Conservation (phyloP, 78 protist species). For the Monosiga brevicollis region DNA sequence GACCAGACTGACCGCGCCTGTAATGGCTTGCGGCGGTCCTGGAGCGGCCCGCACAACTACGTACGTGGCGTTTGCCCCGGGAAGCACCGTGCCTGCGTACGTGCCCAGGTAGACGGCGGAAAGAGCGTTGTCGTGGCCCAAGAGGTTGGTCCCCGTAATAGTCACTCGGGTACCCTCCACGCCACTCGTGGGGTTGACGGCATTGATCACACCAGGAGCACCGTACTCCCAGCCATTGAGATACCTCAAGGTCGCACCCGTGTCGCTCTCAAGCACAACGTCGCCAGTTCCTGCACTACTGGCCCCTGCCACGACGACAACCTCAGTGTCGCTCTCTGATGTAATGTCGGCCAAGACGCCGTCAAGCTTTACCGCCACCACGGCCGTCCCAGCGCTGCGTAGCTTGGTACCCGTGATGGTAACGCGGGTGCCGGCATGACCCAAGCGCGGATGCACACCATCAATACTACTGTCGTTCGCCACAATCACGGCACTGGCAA, state of each 20-base stretch:
- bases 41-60: too few relatives aligned
- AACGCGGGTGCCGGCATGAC: neutral
- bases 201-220: neutral
- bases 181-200: neutral
- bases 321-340: neutral
- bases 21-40: too few relatives aligned
- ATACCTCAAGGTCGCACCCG: neutral
- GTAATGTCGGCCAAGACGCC: neutral
- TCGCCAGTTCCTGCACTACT: neutral
- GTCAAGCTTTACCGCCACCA: neutral
- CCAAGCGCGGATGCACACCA: neutral
- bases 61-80: too few relatives aligned
- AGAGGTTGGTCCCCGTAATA: too few relatives aligned
- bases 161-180: neutral
- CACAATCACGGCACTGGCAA: neutral
- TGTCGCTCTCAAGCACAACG: neutral
- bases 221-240: neutral
- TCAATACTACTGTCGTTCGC: neutral
- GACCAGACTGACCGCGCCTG: too few relatives aligned
- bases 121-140: too few relatives aligned
- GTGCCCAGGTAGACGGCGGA: too few relatives aligned
- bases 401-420: neutral
- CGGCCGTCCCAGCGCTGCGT: neutral
- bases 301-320: neutral
- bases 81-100: too few relatives aligned